Evolutionary conservation across 1,139 yeast species (phyloP), one percentile per base, ranked within the genome.

Genomic region (Sugiyamaella sp.): DNA sequence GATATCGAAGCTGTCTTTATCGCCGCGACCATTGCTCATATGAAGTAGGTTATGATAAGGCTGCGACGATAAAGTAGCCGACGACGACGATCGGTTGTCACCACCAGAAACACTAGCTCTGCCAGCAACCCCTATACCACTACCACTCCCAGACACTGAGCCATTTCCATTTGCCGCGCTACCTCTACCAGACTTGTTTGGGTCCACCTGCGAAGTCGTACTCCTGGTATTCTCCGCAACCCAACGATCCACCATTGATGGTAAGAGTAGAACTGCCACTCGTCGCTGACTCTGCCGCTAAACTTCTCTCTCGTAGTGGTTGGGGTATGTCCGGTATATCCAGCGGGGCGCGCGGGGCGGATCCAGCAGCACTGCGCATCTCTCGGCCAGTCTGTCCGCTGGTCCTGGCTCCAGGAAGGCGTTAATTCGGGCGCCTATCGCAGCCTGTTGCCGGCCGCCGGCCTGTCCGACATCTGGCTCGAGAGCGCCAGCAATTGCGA

Each of bases 41-140:
- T 43, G 47, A 43, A 43, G 47, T n/a, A 43, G 22, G 47, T 43
- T 29, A 27, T 43, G 37, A 43, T 29, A 43, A 32, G 47, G 47
- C 47, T 43, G 47, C 25, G 47, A 43, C 29, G 39, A 43, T 14
- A 25, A 25, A 20, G 44, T 6, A 5, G 44, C 19, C 8, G 44
- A 14, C 20, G 27, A 40, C 16, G 44, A 17, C 17, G 44, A 40
- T 40, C 32, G 19, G 21, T 40, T 21, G 14, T 12, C 8, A 12
- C 35, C 35, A 6, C 12, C n/a, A 21, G 24, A 5, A 9, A 2
- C 24, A 38, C 42, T 38, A 38, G n/a, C n/a, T n/a, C n/a, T n/a
- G n/a, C n/a, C n/a, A n/a, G 25, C 19, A 38, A 12, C 42, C 12
- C 24, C 42, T 20, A 38, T 38, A 38, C 35, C 35, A 6, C 12